These are phyloP conservation scores for Nakazawaea wyomingensis DNA, from an alignment of 805 yeast genomes.

Conservation along the genomic window DNA sequence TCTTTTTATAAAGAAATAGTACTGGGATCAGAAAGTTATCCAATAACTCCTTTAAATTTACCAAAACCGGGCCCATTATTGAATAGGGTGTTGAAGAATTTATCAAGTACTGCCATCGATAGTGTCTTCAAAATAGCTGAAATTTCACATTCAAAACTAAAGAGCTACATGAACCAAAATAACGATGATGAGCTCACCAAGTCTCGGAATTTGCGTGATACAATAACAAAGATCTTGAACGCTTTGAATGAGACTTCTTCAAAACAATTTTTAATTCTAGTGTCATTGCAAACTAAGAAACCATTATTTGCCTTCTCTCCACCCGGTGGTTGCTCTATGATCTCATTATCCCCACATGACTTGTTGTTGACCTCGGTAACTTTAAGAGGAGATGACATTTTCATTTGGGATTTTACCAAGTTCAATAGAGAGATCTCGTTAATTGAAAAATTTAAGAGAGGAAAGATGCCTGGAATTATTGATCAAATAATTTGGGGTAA, in stretches of 20 bases:
- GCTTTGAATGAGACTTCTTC: conserved; percentile 24
- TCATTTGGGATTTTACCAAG: conserved; percentile 57
- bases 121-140: conserved; percentile 44
- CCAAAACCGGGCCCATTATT: conserved; percentile 43
- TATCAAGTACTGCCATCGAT: conserved; percentile 51
- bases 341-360: conserved; percentile 61
- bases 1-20: conserved; percentile 25
- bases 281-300: conserved; percentile 40
- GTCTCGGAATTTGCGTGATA: conserved; percentile 19
- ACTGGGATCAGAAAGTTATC: conserved; percentile 15
- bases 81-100: conserved; percentile 39
- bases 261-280: conserved; percentile 32
- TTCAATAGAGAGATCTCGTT: conserved; percentile 45
- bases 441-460: conserved; percentile 55
- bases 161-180: conserved; percentile 27
- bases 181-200: conserved; percentile 10
- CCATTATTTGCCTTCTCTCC: conserved; percentile 44
- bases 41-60: conserved; percentile 40
- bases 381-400: conserved; percentile 56
- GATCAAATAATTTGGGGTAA: conserved; percentile 49
- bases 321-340: conserved; percentile 54
- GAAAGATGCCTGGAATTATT: conserved; percentile 55
- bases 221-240: conserved; percentile 23
- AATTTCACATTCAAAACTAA: conserved; percentile 39
- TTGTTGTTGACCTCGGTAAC: conserved; percentile 48